Percentiles rank a stretch among this genome's conserved stretches.
Evolutionary conservation across 2,329 filamentous ascomycete species (phyloP).

Genomic region (Verticillium albo-atrum): DNA sequence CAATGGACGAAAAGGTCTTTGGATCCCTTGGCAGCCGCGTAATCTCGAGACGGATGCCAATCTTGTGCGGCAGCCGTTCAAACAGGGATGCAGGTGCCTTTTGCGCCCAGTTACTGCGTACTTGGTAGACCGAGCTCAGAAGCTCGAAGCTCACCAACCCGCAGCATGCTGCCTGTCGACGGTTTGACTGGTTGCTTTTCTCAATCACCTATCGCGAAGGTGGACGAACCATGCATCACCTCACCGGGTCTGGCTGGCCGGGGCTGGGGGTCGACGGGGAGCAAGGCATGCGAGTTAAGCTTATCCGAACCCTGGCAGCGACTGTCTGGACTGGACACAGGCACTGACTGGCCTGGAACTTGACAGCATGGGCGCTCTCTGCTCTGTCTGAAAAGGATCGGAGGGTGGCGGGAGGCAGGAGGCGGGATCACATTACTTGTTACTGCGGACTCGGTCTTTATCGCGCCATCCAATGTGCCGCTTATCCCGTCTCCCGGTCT

Average conservation of each 20-base stretch:
- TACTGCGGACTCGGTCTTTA: too few species aligned
- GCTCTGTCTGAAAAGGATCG: too few species aligned
- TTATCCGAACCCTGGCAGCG: neutral
- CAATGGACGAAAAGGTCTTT: neutral
- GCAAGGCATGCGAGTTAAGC: neutral
- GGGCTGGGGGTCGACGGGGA: neutral
- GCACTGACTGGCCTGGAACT: neutral
- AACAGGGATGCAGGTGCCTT: neutral
- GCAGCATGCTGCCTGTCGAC: too few species aligned
- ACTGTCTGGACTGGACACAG: neutral
- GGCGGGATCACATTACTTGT: too few species aligned
- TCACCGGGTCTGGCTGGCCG: too few species aligned
- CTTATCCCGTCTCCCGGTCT: too few species aligned
- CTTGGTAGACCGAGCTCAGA: neutral
- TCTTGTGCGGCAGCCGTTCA: neutral
- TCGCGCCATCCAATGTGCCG: too few species aligned
- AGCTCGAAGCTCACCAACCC: neutral
- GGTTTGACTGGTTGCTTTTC: too few species aligned
- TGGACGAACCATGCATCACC: too few species aligned
- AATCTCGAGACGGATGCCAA: conserved; percentile 1
- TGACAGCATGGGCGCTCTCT: neutral
- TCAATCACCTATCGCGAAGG: neutral
- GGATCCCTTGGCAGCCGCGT: conserved; percentile 4
- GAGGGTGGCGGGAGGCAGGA: too few species aligned
- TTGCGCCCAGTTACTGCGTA: too few species aligned